phyloP scores from a whole-genome alignment of 2,329 filamentous ascomycete genomes.

The Sclerotinia subarctica region DNA sequence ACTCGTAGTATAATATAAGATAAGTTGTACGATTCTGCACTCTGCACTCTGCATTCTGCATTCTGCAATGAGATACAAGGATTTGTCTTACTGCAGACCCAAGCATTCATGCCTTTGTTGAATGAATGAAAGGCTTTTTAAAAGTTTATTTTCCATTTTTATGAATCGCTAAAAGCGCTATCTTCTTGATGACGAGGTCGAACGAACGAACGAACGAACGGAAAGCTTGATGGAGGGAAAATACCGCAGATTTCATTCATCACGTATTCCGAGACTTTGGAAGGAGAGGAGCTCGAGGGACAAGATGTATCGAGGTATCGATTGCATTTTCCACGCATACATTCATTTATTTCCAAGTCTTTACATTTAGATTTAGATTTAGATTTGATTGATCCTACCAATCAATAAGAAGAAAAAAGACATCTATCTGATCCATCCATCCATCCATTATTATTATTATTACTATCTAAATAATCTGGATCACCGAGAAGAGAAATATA shows the following conservation, averaged over 20 bases:
- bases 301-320: neutral
- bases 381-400: neutral
- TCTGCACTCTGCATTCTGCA: conserved; percentile 9
- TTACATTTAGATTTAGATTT: neutral
- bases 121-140: neutral
- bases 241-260: neutral
- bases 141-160: neutral
- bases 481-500: neutral
- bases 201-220: neutral
- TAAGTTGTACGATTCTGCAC: conserved; percentile 12
- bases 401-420: neutral
- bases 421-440: too few species aligned
- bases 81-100: neutral
- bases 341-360: too few species aligned
- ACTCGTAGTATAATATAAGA: neutral
- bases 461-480: too few species aligned
- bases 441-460: neutral
- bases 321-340: neutral
- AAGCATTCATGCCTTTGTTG: conserved; percentile 2
- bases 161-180: neutral
- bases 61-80: conserved; percentile 9
- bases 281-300: too few species aligned
- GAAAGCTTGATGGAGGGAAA: neutral
- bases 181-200: neutral
- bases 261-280: neutral